phyloP scores from a whole-genome alignment of 2,329 filamentous ascomycete species.

The Microcera coccophila region DNA sequence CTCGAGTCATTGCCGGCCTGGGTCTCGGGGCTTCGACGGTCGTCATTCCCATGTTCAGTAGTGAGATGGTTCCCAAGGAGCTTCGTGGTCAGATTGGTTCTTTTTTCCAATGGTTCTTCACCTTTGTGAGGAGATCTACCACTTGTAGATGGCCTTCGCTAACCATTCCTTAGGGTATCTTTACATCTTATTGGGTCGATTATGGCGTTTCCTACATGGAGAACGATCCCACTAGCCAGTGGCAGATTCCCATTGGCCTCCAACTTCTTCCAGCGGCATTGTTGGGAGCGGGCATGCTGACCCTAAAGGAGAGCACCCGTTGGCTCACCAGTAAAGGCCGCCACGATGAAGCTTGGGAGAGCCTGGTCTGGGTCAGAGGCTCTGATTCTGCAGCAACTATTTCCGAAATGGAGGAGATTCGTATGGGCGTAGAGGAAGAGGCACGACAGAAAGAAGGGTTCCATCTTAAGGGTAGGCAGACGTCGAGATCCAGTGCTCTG shows the following conservation, averaged over 20 bases:
- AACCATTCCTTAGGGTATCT: conserved; percentile 7
- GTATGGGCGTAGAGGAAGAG: conserved; percentile 44
- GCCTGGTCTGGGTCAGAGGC: conserved; percentile 50
- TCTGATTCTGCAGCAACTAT: conserved; percentile 33
- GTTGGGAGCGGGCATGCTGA: conserved; percentile 46
- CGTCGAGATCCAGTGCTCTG: background rate
- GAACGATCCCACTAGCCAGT: conserved; percentile 37
- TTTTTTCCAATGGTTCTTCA: conserved; percentile 7
- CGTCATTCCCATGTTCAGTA: conserved; percentile 6
- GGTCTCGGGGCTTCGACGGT: conserved; percentile 3
- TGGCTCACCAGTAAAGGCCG: conserved; percentile 48
- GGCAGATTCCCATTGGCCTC: conserved; percentile 54
- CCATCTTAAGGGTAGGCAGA: background rate
- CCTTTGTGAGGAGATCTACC: background rate
- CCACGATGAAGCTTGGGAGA: conserved; percentile 43
- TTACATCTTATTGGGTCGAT: conserved; percentile 13
- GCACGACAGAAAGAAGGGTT: conserved; percentile 16
- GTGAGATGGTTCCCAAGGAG: conserved; percentile 6
- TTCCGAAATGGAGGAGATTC: conserved; percentile 49
- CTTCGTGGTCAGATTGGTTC: conserved; percentile 5
- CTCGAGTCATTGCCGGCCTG: conserved; percentile 2
- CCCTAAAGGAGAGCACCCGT: conserved; percentile 45
- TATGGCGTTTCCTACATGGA: conserved; percentile 7
- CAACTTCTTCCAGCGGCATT: conserved; percentile 46
- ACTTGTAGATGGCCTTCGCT: background rate